Evolutionary conservation across 768 basidiomycete genomes (phyloP), one percentile per base, ranked within the genome.

Genomic region (Kwoniella sp.): DNA sequence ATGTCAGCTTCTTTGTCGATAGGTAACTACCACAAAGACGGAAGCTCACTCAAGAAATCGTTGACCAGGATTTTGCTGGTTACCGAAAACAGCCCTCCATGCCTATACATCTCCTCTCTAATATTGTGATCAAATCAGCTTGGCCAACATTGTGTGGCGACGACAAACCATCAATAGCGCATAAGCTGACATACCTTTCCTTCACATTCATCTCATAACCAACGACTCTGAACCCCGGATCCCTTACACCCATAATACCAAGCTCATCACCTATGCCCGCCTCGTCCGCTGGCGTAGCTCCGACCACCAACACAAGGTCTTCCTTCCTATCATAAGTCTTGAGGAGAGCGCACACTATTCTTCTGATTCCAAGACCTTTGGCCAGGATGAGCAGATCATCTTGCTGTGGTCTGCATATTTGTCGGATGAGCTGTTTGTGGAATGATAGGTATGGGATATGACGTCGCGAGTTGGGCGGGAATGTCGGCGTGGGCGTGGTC

Each of bases 31-130:
- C 57, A 0, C n/a, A 22, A 22, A 24, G n/a, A n/a, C n/a, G n/a
- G n/a, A 36, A 10, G 63, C 76, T 52, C 53, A 78, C 89, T 89
- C 29, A 99, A 82, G 87, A 98, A 90, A 77, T 99, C 96, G 57
- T 95, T 93, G 24, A 95, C 90, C 13, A 98, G 83, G 69, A 99
- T 98, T 21, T 91, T 87, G 25, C 91, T 93, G 0, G 96, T 98
- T 29, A 97, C 88, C 7, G 91, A 91, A 53, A 98, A 84, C 1
- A 98, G 82, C 4, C 94, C 94, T 3, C 95, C 95, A 63, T 85
- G 84, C 64, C 88, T 88, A 82, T 97, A 97, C 57, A 97, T 79
- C 44, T 86, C 85, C 80, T 92, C 89, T 72, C 93, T 91, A n/a
- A 81, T 53, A 44, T 2, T 36, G 13, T 7, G 22, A 7, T 26